A percentile compares a stretch with the other conserved stretches of the same genome.
Conservation (phyloP, 2,329 filamentous ascomycete species). For the Alternaria longipes region DNA sequence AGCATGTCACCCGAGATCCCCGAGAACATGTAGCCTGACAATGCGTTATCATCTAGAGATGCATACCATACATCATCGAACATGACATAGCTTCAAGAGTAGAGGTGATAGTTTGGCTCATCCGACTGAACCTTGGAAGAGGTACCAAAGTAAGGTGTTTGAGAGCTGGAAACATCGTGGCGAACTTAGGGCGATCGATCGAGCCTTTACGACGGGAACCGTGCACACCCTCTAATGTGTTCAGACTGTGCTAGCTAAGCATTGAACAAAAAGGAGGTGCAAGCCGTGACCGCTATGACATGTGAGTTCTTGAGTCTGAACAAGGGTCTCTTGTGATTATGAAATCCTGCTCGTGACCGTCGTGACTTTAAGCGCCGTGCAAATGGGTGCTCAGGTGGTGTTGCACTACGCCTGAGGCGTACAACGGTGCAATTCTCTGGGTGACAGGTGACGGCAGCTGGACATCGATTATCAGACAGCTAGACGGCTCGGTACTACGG, state of each 20-base stretch:
- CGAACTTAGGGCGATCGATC: conserved; percentile 6
- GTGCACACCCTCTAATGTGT: background rate
- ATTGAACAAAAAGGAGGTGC: conserved; percentile 1
- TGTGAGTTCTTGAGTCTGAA: conserved; percentile 1
- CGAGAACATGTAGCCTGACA: background rate
- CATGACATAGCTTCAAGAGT: background rate
- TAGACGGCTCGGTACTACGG: background rate
- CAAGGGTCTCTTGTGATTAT: background rate
- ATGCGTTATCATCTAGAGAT: background rate
- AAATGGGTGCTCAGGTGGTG: conserved; percentile 6
- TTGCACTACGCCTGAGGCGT: conserved; percentile 14
- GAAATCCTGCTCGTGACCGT: background rate
- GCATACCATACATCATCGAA: background rate
- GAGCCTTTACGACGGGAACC: conserved; percentile 1
- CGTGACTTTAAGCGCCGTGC: conserved; percentile 11
- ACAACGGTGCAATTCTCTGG: background rate
- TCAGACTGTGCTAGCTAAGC: background rate
- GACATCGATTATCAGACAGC: background rate
- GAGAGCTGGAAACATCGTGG: conserved; percentile 2
- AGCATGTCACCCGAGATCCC: background rate
- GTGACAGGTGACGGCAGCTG: conserved; percentile 3
- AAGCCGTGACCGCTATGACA: background rate
- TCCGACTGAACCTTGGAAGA: background rate
- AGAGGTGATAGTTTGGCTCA: background rate
- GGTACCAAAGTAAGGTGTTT: conserved; percentile 1